A percentile compares a stretch with the other conserved stretches of the same genome.
These are phyloP conservation scores for Ganoderma lucidum DNA, from an alignment of 1,284 basidiomycete species.

Conservation along the genomic window DNA sequence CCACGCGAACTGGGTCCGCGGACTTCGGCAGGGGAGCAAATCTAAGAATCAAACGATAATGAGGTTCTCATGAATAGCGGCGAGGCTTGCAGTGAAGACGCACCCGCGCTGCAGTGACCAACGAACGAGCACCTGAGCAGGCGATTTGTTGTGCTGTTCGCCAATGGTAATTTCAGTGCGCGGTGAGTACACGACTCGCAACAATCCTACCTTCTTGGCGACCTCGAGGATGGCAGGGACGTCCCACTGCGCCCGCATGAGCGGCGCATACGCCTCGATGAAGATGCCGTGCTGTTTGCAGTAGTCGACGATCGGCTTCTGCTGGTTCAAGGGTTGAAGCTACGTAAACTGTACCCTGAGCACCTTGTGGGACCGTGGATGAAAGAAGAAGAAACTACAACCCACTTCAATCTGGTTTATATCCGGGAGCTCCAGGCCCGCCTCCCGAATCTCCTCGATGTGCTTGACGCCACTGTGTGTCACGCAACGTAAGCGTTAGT, in stretches of 20 bases:
- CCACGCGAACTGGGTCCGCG: slow-evolving; percentile 54
- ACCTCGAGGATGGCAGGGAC: slow-evolving; percentile 51
- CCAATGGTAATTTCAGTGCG: background rate
- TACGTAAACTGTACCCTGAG: slow-evolving; percentile 37
- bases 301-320: slow-evolving; percentile 79
- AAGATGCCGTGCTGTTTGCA: slow-evolving; percentile 74
- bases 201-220: slow-evolving; percentile 47
- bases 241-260: slow-evolving; percentile 52
- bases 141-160: slow-evolving; percentile 53
- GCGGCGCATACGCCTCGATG: slow-evolving; percentile 71
- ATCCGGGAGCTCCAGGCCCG: slow-evolving; percentile 68
- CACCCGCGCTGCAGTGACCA: slow-evolving; percentile 71
- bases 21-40: slow-evolving; percentile 63
- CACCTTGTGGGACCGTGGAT: background rate
- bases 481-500: background rate
- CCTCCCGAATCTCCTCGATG: slow-evolving; percentile 74
- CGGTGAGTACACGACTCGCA: background rate
- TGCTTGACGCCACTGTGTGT: slow-evolving; percentile 61
- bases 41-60: slow-evolving; percentile 35
- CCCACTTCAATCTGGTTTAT: slow-evolving; percentile 86
- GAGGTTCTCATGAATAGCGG: background rate
- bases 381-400: no score
- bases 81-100: background rate
- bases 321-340: slow-evolving; percentile 88
- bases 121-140: slow-evolving; percentile 70